Evolutionary conservation across 768 basidiomycete genomes (phyloP).

Genomic region (Pleurotus citrinopileatus): DNA sequence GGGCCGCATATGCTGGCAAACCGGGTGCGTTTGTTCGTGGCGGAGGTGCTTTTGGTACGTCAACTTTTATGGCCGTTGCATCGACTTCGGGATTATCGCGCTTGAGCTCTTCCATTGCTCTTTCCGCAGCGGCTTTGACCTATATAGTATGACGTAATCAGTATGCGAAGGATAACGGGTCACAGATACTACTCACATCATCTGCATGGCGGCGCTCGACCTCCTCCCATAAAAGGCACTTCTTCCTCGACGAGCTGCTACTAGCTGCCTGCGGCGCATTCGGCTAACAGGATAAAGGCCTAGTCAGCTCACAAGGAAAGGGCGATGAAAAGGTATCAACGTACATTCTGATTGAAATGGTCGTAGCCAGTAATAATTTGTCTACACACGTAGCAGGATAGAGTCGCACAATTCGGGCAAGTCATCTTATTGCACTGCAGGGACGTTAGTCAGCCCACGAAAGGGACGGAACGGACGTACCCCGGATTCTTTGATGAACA

Average conservation of each 20-base stretch:
- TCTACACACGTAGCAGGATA: slow-evolving; percentile 86
- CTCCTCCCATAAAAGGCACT: slow-evolving; percentile 69
- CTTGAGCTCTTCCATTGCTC: slow-evolving; percentile 62
- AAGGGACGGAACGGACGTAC: slow-evolving; percentile 38
- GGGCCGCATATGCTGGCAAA: no score
- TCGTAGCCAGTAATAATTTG: slow-evolving; percentile 72
- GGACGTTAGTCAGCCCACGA: slow-evolving; percentile 11
- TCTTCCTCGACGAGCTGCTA: slow-evolving; percentile 31
- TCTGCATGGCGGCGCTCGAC: slow-evolving; percentile 62
- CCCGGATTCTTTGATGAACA: slow-evolving; percentile 77
- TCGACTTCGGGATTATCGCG: slow-evolving; percentile 60
- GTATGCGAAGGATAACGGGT: neutral
- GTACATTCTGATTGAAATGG: slow-evolving; percentile 58
- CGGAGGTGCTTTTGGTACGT: slow-evolving; percentile 47
- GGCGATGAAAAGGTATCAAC: slow-evolving; percentile 13
- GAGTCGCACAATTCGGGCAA: slow-evolving; percentile 65
- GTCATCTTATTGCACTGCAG: slow-evolving; percentile 89
- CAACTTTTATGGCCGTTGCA: slow-evolving; percentile 59
- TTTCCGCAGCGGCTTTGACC: slow-evolving; percentile 69
- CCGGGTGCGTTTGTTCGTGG: neutral
- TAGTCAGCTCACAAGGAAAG: neutral
- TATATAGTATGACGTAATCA: slow-evolving; percentile 20
- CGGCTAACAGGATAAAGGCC: neutral
- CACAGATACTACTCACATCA: slow-evolving; percentile 42
- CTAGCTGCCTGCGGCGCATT: slow-evolving; percentile 10